Evolutionary conservation across 202 grass and related monocot genomes (phyloP), one percentile per base, ranked within the genome.

Genomic region (Bolboschoenoplectus hybrid): DNA sequence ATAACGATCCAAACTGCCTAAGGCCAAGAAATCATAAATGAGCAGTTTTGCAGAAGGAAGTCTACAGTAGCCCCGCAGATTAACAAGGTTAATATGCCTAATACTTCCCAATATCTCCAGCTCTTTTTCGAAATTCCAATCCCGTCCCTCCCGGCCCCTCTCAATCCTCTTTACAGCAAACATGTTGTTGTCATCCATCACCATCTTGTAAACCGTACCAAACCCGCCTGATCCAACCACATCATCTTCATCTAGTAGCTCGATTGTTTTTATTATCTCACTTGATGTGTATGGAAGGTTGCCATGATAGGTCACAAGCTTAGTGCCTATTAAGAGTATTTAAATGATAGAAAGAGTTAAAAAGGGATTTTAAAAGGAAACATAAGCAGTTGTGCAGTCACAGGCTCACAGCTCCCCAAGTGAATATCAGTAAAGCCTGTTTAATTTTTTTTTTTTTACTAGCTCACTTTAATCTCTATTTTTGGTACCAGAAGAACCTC

Each of bases 11-110:
- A 98, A 77, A 82, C 97, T 98, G 20, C 97, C 93, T 45, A 98
- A 88, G 26, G 88, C 73, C 83, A 98, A 26, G 73, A 91, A 96
- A 82, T 98, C 97, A 16, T 96, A 98, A 67, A 98, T 92, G 36
- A 98, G 93, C 10, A 98, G 82, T 34, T 94, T 96, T 9, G 91
- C 89, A 0, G 86, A 82, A n/a, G 82, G 76, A n/a, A 98, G 90
- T 64, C 85, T 62, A 39, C 93, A 96, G 45, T 94, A 98, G 7
- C 97, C 97, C 88, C 93, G 87, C 68, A 98, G 65, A 69, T 92
- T 92, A 65, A 98, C 97, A 85, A 98, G 91, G 79, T 98, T 98
- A 39, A 96, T 96, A n/a, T 98, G 97, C 74, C 93, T 94, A 53
- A 96, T 95, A 73, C 97, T 98, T 2, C 93, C 97, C 19, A 98